Evolutionary conservation across 1,139 yeast genomes (phyloP), one percentile per base, ranked within the genome.

Genomic region (Candida sojae): DNA sequence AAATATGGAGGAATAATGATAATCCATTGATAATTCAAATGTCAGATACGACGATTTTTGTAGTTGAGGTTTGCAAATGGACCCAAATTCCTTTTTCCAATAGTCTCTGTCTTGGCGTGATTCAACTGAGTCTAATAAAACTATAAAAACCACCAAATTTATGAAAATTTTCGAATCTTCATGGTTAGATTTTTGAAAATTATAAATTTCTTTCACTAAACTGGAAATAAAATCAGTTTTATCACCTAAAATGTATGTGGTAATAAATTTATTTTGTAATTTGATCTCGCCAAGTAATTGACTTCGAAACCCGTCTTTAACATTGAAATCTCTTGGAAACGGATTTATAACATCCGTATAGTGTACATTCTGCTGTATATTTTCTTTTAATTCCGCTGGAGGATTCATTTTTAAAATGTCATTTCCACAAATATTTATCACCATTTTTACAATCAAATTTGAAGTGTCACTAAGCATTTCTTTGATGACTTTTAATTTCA

Each of bases 101-200:
- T 57, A 61, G 12, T 55, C 53, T 48, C 59, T 67, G 37, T 62
- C 67, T 2, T 53, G 53, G 2, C 45, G 42, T 1, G 59, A 52
- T 7, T 55, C 51, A 7, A 66, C 52, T 0, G 63, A 57, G 13
- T 54, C 54, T 32, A 56, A 54, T 6, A 64, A 45, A 11, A 63
- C 49, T 11, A 68, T 44, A 40, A 56, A 70, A 1, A 64, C 49
- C 6, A 66, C 53, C 28, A 69, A 52, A 48, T 68, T 70, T 11
- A 70, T 60, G 25, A 65, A 56, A 12, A 66, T 51, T 44, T 68
- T 66, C 6, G 61, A 52, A 37, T 64, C 65, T 46, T 72, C 77
- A 45, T 60, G 61, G 44, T 57, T 62, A 13, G 58, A 53, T 45
- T 57, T 59, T 40, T 61, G 65, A 41, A 53, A 58, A n/a, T 43